phyloP scores from a whole-genome alignment of 768 basidiomycete genomes.

The Naematelia aurantialba region DNA sequence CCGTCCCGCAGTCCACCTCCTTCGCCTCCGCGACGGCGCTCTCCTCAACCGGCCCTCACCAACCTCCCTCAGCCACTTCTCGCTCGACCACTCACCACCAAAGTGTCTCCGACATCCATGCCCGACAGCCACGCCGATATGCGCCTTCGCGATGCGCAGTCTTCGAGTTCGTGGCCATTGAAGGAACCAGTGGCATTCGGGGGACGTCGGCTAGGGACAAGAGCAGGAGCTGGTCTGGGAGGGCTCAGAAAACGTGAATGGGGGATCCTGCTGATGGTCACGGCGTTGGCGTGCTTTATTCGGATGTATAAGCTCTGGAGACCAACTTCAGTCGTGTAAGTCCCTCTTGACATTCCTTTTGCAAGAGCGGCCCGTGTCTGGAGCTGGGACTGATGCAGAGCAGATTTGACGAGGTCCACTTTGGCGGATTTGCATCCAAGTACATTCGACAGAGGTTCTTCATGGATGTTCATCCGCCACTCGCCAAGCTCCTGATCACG shows the following conservation, averaged over 20 bases:
- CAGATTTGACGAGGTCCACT: constrained; percentile 91
- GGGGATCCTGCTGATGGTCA: constrained; percentile 23
- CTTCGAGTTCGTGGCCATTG: neutral
- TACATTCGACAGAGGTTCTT: constrained; percentile 78
- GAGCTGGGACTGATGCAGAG: constrained; percentile 52
- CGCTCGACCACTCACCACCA: neutral
- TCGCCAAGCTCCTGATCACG: constrained; percentile 93
- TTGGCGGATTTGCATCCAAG: constrained; percentile 91
- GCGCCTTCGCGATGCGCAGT: neutral
- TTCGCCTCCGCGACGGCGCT: constrained; percentile 3
- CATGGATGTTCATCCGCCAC: constrained; percentile 89
- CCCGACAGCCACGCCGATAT: neutral
- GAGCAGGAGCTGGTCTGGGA: constrained; percentile 31
- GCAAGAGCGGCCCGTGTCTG: neutral
- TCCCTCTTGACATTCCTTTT: constrained; percentile 31
- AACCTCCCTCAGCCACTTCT: neutral
- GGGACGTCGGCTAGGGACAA: constrained; percentile 18
- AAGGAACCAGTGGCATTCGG: neutral
- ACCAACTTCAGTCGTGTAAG: constrained; percentile 89
- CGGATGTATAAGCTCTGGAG: constrained; percentile 77
- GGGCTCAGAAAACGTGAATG: constrained; percentile 35
- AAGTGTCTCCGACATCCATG: neutral
- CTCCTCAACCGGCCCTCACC: neutral
- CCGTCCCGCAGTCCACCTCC: constrained; percentile 17
- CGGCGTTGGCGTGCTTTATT: constrained; percentile 69